Evolutionary conservation across 2,329 filamentous ascomycete species (phyloP).

Genomic region (Aspergillus melleus): DNA sequence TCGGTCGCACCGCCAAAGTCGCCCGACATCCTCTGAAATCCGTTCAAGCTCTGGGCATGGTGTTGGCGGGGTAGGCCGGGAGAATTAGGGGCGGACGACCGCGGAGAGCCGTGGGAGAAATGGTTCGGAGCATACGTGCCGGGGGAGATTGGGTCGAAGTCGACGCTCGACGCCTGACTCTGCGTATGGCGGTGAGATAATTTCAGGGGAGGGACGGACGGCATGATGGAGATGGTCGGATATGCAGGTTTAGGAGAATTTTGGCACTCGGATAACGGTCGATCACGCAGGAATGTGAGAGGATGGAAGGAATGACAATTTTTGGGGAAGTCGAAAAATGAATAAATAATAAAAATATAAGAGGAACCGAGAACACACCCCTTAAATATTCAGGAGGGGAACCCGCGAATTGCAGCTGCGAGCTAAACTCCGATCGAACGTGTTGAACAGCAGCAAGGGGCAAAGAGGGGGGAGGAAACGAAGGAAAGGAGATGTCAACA

Average conservation of each 20-base stretch:
- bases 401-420: constrained; percentile 5
- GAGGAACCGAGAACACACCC: not conserved
- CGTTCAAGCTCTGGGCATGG: constrained; percentile 37
- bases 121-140: constrained; percentile 31
- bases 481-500: constrained; percentile 10
- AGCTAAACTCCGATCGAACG: not conserved
- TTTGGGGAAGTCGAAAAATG: not conserved
- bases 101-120: constrained; percentile 34
- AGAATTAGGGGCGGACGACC: constrained; percentile 39
- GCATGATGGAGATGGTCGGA: constrained; percentile 22
- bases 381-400: not conserved
- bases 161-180: constrained; percentile 36
- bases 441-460: not conserved
- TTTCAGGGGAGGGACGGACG: constrained; percentile 36
- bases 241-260: constrained; percentile 11
- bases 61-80: constrained; percentile 39
- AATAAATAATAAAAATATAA: not conserved
- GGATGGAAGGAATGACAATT: not conserved
- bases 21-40: constrained; percentile 38
- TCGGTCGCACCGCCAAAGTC: constrained; percentile 37
- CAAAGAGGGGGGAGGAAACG: no score
- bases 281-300: not conserved
- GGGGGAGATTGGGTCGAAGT: constrained; percentile 39
- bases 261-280: not conserved
- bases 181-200: constrained; percentile 38